Base-by-base conservation (phyloP, 306 rosid species). In the Pyrus bretschneideri region DNA sequence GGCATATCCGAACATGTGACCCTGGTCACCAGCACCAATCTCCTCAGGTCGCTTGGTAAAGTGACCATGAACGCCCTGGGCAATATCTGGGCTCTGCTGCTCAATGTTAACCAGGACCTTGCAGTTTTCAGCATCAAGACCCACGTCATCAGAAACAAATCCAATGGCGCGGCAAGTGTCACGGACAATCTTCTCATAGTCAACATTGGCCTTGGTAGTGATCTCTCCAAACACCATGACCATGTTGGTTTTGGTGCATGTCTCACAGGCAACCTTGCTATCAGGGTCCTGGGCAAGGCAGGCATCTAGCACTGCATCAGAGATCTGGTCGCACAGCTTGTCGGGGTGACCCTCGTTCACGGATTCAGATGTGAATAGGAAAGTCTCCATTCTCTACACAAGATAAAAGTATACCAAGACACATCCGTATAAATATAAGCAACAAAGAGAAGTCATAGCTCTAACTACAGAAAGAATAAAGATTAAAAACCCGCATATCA, bases 261-360 rank as follows among this genome's bases (percentile, higher is more conserved):
- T 92, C 89, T 96, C 99, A 71, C 99, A 96, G 30, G 99, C 99
- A 79, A 96, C 99, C 93, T 96, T 96, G 85, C 99, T 96, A 86
- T 96, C 99, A 27, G 99, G 94, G 81, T 96, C 99, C 83, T 96
- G 93, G 57, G 82, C 88, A 66, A 96, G 99, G 90, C 99, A 96
- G 21, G 99, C 99, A 55, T 96, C 99, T 0, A 96, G 99, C 79
- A 96, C 99, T 1, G 99, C 99, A 80, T 96, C 99, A 9, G 99
- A 96, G 89, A 96, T 86, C 97, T 96, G 99, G 81, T 96, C 99
- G 66, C 99, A 96, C 77, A 96, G 90, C 93, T 96, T 96, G 96
- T 96, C 99, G 2, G 99, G 99, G 87, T 96, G 99, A 77, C 99
- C 99, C 93, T 96, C 99, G 45, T 96, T 96, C 31, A 96, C 99